Conservation (phyloP, 768 basidiomycete species). For the Hortiboletus flavorubellus region DNA sequence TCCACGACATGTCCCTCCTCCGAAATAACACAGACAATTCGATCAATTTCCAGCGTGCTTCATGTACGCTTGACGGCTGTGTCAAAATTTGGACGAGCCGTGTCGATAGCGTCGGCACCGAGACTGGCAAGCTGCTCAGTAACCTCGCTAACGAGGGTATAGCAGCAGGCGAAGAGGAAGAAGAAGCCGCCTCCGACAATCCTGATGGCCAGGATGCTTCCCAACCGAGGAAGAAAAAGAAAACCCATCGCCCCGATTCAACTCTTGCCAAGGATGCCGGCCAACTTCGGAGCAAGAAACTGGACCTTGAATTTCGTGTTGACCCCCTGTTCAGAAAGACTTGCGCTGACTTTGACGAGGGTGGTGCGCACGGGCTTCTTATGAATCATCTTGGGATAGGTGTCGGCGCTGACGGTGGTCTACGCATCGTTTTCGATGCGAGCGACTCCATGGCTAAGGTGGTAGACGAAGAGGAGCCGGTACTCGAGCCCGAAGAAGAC, state of each 20-base stretch:
- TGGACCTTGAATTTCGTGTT: conserved; percentile 93
- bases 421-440: conserved; percentile 94
- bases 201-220: conserved; percentile 66
- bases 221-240: conserved; percentile 57
- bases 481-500: conserved; percentile 66
- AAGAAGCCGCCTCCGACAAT: conserved; percentile 54
- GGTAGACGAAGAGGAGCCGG: conserved; percentile 62
- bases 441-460: conserved; percentile 83
- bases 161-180: conserved; percentile 56
- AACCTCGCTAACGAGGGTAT: conserved; percentile 74
- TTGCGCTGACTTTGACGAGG: conserved; percentile 97
- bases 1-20: conserved; percentile 95
- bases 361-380: conserved; percentile 89
- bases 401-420: conserved; percentile 71
- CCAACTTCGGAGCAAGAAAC: conserved; percentile 84
- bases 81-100: conserved; percentile 99
- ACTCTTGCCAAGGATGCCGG: conserved; percentile 87
- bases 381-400: conserved; percentile 93
- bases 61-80: conserved; percentile 95
- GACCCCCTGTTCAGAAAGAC: conserved; percentile 98
- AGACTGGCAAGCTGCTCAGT: conserved; percentile 91
- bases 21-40: conserved; percentile 91
- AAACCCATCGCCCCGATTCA: conserved; percentile 65
- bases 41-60: conserved; percentile 99
- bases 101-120: conserved; percentile 94